Evolutionary conservation across 2,329 filamentous ascomycete species (phyloP).

Genomic region (Alternaria sp.): DNA sequence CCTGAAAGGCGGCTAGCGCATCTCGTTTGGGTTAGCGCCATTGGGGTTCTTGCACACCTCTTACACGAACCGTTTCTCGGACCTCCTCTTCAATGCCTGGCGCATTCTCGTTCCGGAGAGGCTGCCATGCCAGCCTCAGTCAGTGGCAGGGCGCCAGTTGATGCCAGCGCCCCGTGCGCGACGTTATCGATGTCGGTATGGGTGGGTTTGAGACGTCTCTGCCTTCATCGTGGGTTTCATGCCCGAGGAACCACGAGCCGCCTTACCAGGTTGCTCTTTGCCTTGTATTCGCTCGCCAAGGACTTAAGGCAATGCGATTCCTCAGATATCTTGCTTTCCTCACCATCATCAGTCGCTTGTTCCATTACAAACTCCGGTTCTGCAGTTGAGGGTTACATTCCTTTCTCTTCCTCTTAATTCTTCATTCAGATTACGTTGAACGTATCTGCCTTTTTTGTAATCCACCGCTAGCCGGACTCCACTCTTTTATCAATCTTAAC

Average conservation of each 20-base stretch:
- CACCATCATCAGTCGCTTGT: slow-evolving; percentile 43
- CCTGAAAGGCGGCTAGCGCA: slow-evolving; percentile 10
- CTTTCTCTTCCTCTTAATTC: slow-evolving; percentile 48
- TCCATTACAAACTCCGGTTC: slow-evolving; percentile 31
- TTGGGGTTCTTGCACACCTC: slow-evolving; percentile 32
- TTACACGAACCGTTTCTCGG: slow-evolving; percentile 44
- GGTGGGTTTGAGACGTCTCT: slow-evolving; percentile 46
- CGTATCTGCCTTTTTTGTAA: slow-evolving; percentile 49
- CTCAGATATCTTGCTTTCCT: slow-evolving; percentile 35
- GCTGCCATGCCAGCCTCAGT: slow-evolving; percentile 37
- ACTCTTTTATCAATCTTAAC: slow-evolving; percentile 37
- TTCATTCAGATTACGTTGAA: slow-evolving; percentile 50
- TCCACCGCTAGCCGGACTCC: slow-evolving; percentile 48
- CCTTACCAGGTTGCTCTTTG: slow-evolving; percentile 31
- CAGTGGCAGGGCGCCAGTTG: slow-evolving; percentile 31
- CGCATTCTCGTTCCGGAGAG: slow-evolving; percentile 27
- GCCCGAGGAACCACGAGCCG: slow-evolving; percentile 42
- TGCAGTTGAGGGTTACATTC: slow-evolving; percentile 50
- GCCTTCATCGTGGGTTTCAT: slow-evolving; percentile 51
- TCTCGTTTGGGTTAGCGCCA: slow-evolving; percentile 23
- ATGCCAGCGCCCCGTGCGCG: slow-evolving; percentile 35
- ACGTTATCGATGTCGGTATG: slow-evolving; percentile 33
- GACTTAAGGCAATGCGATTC: slow-evolving; percentile 33
- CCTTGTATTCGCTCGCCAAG: slow-evolving; percentile 42
- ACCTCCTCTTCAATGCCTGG: slow-evolving; percentile 42